These are phyloP conservation scores for Colletotrichum agaves DNA, from an alignment of 2,329 filamentous ascomycete genomes.

Conservation along the genomic window DNA sequence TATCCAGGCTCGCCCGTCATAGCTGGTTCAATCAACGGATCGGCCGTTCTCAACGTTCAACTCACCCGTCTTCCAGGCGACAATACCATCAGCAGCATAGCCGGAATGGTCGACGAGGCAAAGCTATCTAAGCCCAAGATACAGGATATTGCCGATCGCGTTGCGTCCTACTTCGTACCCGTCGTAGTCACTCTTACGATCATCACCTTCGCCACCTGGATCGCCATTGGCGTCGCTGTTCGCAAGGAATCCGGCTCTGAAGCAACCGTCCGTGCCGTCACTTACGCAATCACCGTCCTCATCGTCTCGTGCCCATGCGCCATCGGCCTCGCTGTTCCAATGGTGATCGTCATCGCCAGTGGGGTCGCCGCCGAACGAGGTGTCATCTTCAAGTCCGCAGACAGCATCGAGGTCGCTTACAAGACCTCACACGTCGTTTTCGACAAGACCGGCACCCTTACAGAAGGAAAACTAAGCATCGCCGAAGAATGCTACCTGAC, in stretches of 20 bases:
- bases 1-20: slow-evolving; percentile 62
- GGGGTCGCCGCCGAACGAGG: slow-evolving; percentile 73
- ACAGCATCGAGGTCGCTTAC: slow-evolving; percentile 70
- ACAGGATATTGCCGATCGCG: slow-evolving; percentile 74
- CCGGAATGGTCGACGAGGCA: slow-evolving; percentile 76
- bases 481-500: slow-evolving; percentile 48
- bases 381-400: slow-evolving; percentile 75
- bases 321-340: slow-evolving; percentile 78
- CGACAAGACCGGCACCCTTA: slow-evolving; percentile 85
- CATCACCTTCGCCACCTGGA: slow-evolving; percentile 72
- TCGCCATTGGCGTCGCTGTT: slow-evolving; percentile 64
- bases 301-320: slow-evolving; percentile 84
- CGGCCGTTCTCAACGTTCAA: slow-evolving; percentile 67
- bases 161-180: slow-evolving; percentile 78
- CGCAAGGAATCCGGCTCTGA: slow-evolving; percentile 54
- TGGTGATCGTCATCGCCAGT: slow-evolving; percentile 79
- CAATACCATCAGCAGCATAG: slow-evolving; percentile 78
- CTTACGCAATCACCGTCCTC: slow-evolving; percentile 77
- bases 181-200: slow-evolving; percentile 67
- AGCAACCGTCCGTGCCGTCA: slow-evolving; percentile 70
- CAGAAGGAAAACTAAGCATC: slow-evolving; percentile 64
- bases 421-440: slow-evolving; percentile 76
- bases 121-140: slow-evolving; percentile 74
- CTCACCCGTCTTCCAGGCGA: slow-evolving; percentile 72
- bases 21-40: slow-evolving; percentile 76